Percentiles rank a stretch among this genome's conserved stretches.
These are phyloP conservation scores for Curvularia hawaiiensis DNA, from an alignment of 2,329 filamentous ascomycete species.

Conservation along the genomic window DNA sequence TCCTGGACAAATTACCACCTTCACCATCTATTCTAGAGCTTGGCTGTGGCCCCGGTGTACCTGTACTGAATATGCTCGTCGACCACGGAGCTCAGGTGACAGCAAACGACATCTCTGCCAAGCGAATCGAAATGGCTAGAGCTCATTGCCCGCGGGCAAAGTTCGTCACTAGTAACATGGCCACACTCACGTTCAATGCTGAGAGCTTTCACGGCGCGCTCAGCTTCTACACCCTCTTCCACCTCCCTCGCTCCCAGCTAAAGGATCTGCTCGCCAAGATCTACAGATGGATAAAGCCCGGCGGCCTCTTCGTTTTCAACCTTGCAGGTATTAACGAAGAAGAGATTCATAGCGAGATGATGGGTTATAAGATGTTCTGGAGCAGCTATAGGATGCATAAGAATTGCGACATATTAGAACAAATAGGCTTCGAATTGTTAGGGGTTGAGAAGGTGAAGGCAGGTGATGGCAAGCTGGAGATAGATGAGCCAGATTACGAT, in stretches of 20 bases:
- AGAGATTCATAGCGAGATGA: conserved; percentile 33
- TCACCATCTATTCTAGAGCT: conserved; percentile 18
- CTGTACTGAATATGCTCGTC: conserved; percentile 16
- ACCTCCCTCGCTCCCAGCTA: conserved; percentile 58
- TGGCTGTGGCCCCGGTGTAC: conserved; percentile 21
- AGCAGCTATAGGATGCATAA: conserved; percentile 38
- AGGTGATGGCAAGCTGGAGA: conserved; percentile 21
- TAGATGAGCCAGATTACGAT: conserved; percentile 24
- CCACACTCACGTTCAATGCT: conserved; percentile 36
- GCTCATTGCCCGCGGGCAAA: conserved; percentile 7
- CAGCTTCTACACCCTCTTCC: conserved; percentile 59
- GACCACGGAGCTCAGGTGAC: conserved; percentile 29
- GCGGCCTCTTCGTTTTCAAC: conserved; percentile 47
- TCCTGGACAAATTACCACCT: not conserved
- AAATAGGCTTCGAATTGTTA: conserved; percentile 19
- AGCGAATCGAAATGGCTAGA: conserved; percentile 43
- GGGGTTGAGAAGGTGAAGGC: conserved; percentile 23
- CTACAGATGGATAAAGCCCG: conserved; percentile 54
- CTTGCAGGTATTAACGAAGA: conserved; percentile 54
- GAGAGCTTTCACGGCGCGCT: conserved; percentile 53
- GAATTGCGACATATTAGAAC: conserved; percentile 25
- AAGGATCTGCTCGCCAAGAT: conserved; percentile 51
- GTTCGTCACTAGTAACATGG: conserved; percentile 48
- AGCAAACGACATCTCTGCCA: conserved; percentile 48
- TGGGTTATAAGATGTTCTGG: conserved; percentile 43